Evolutionary conservation across 2,329 filamentous ascomycete species (phyloP).

Genomic region (Magnaporthiopsis poae): DNA sequence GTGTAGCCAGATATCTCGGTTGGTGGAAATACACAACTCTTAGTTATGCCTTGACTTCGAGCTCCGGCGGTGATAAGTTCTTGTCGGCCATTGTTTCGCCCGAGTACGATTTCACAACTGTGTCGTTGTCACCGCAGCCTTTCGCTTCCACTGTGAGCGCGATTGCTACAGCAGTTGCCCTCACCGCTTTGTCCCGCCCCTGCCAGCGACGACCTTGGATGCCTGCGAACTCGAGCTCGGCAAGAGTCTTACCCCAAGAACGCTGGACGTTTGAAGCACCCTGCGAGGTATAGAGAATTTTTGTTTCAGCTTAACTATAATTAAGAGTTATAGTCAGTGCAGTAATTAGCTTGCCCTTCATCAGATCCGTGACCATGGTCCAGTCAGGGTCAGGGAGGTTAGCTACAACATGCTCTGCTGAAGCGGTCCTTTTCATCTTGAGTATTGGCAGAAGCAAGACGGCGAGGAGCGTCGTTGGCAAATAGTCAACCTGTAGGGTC

Average conservation of each 20-base stretch:
- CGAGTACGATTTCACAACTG: too few relatives aligned
- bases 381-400: slow-evolving; percentile 27
- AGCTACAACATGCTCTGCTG: slow-evolving; percentile 23
- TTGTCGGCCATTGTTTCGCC: too few relatives aligned
- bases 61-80: too few relatives aligned
- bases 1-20: too few relatives aligned
- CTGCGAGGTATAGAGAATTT: slow-evolving; percentile 8
- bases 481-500: slow-evolving; percentile 24
- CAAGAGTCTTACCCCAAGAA: slow-evolving; percentile 10
- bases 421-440: slow-evolving; percentile 10
- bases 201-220: neutral
- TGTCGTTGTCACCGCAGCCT: too few relatives aligned
- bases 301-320: slow-evolving; percentile 4
- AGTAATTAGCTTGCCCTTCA: neutral
- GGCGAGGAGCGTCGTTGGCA: slow-evolving; percentile 21
- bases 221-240: slow-evolving; percentile 12
- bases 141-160: too few relatives aligned
- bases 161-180: too few relatives aligned
- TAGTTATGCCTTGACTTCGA: too few relatives aligned
- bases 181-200: too few relatives aligned
- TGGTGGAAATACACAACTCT: too few relatives aligned
- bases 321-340: neutral
- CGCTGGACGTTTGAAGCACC: slow-evolving; percentile 3
- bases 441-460: slow-evolving; percentile 19
- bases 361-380: slow-evolving; percentile 18